These are phyloP conservation scores for Trichoderma endophyticum DNA, from an alignment of 2,329 filamentous ascomycete genomes.

Conservation along the genomic window DNA sequence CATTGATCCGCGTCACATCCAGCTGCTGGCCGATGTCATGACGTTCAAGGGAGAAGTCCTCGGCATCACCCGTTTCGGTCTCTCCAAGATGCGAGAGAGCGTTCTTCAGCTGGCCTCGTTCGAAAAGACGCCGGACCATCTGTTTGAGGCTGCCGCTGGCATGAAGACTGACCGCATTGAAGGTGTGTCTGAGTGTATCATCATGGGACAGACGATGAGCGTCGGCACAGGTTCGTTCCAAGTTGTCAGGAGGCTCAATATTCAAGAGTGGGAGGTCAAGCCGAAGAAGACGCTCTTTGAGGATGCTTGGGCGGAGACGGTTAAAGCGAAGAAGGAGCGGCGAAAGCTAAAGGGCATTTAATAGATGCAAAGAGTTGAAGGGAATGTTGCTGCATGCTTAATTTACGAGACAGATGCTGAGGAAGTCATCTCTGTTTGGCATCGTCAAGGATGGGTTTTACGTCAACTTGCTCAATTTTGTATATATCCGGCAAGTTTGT, in stretches of 20 bases:
- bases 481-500: neutral
- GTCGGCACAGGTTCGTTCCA: slow-evolving; percentile 91
- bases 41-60: slow-evolving; percentile 97
- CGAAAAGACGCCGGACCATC: slow-evolving; percentile 95
- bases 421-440: neutral
- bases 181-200: slow-evolving; percentile 94
- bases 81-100: slow-evolving; percentile 93
- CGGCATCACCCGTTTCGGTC: slow-evolving; percentile 92
- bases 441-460: neutral
- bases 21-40: slow-evolving; percentile 96
- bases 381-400: neutral
- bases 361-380: neutral
- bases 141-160: slow-evolving; percentile 89
- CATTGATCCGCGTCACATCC: slow-evolving; percentile 97
- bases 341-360: slow-evolving; percentile 2
- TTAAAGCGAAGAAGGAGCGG: slow-evolving; percentile 14
- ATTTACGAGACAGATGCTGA: neutral
- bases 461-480: neutral
- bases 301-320: slow-evolving; percentile 52
- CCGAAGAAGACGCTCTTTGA: slow-evolving; percentile 67
- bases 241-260: slow-evolving; percentile 73
- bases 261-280: slow-evolving; percentile 57
- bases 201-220: slow-evolving; percentile 93
- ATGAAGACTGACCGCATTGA: slow-evolving; percentile 92
- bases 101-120: slow-evolving; percentile 94